Evolutionary conservation across 176 grass and related monocot genomes (phyloP), one percentile per base, ranked within the genome.

Genomic region (Poa pratensis): DNA sequence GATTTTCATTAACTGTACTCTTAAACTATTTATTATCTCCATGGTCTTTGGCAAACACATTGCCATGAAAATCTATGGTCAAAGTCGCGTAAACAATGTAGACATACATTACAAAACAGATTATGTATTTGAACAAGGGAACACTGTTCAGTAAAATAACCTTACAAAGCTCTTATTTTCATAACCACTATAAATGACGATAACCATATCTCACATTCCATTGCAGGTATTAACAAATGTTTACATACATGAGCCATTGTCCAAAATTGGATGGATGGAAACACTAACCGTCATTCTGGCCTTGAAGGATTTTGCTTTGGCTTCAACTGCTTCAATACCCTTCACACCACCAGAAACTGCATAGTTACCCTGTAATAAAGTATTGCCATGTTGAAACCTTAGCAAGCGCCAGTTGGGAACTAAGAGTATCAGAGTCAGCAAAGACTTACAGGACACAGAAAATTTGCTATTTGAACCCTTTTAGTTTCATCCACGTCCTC

Each of bases 241-340:
- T 77, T 77, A 9, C 6, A 77, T 16, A 39, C 7, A 23, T 59
- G 53, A 27, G 62, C 27, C 10, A 80, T 17, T 2, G 11, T 37
- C 7, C 9, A 62, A 68, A 82, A 66, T 66, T 19, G 30, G 18
- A 76, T 67, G 35, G 43, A 59, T 20, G 34, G 67, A 37, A 40
- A 76, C 48, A 96, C 96, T 88, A 58, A 99, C 93, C 81, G 93
- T 94, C 96, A 96, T 99, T 66, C 91, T 92, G 73, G 96, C 96
- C 82, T 99, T 99, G 35, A 99, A 99, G 48, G 91, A 99, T 82
- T 99, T 99, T 62, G 96, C 96, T 88, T 96, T 99, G 27, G 84
- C 91, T 94, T 99, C 93, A 75, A 99, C 91, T n/a, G 78, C 86
- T 91, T 99, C 96, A 75, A 99, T 87, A 84, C 96, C 96, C 82